Conservation (phyloP, 1,284 basidiomycete species). For the Leccinum subrobustum region DNA sequence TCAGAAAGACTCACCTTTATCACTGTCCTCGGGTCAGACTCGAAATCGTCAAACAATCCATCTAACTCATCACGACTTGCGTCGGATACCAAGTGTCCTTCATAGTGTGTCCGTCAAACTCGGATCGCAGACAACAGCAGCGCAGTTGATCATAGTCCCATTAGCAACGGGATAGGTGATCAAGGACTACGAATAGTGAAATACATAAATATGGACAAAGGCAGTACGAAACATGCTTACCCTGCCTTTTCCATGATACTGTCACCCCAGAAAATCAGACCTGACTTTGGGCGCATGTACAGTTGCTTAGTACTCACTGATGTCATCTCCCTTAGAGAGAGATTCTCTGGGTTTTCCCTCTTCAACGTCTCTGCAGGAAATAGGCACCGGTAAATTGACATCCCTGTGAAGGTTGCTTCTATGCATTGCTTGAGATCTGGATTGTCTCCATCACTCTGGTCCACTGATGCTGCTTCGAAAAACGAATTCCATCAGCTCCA, state of each 20-base stretch:
- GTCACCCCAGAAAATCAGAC: background rate
- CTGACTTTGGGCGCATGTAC: background rate
- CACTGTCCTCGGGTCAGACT: conserved; percentile 41
- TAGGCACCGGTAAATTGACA: conserved; percentile 16
- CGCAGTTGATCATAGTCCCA: conserved; percentile 44
- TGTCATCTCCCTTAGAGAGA: background rate
- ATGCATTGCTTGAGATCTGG: conserved; percentile 15
- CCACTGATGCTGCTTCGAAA: conserved; percentile 18
- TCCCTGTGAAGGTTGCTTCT: conserved; percentile 23
- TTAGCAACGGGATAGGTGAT: conserved; percentile 45
- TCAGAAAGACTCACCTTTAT: conserved; percentile 34
- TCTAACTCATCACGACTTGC: conserved; percentile 30
- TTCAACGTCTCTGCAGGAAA: conserved; percentile 17
- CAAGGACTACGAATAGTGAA: conserved; percentile 38
- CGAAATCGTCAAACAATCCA: conserved; percentile 38
- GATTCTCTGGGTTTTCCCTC: conserved; percentile 2
- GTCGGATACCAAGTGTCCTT: conserved; percentile 37
- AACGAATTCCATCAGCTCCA: conserved; percentile 24
- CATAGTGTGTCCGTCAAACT: conserved; percentile 35
- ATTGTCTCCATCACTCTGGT: background rate
- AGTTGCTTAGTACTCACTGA: background rate
- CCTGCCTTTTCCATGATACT: conserved; percentile 6
- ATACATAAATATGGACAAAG: background rate
- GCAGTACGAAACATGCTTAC: background rate
- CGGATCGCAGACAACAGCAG: conserved; percentile 37